Evolutionary conservation across 2,329 filamentous ascomycete genomes (phyloP).

Genomic region (Neophaeococcomyces aloes): DNA sequence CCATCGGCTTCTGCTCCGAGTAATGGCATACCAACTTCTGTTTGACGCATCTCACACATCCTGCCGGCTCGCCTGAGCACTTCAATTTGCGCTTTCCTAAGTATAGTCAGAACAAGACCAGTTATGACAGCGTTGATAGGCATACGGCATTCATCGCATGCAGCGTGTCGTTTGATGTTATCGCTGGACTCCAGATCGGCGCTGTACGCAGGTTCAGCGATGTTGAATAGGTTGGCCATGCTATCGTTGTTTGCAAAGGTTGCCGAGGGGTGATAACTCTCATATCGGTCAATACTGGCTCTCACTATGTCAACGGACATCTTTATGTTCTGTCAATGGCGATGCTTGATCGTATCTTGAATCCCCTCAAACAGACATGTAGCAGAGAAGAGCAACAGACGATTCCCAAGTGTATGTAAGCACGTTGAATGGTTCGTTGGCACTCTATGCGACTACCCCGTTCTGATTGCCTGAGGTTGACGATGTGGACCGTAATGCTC

Average conservation of each 20-base stretch:
- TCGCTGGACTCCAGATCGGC: slow-evolving; percentile 20
- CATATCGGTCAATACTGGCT: slow-evolving; percentile 10
- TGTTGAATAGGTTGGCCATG: slow-evolving; percentile 8
- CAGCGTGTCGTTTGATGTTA: slow-evolving; percentile 34
- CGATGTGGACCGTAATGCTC: neutral
- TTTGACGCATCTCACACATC: slow-evolving; percentile 34
- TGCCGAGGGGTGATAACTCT: slow-evolving; percentile 10
- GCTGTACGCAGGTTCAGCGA: slow-evolving; percentile 14
- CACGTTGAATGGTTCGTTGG: too few species aligned
- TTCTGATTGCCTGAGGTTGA: neutral
- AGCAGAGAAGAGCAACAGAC: too few species aligned
- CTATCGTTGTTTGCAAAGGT: slow-evolving; percentile 15
- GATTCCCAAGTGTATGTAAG: too few species aligned
- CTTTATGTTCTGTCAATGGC: neutral
- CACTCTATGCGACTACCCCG: too few species aligned
- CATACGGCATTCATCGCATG: slow-evolving; percentile 41
- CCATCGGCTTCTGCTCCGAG: slow-evolving; percentile 40
- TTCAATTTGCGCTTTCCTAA: slow-evolving; percentile 39
- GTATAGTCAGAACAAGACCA: slow-evolving; percentile 8
- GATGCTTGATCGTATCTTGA: too few species aligned
- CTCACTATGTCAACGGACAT: slow-evolving; percentile 3
- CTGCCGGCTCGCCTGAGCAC: slow-evolving; percentile 36
- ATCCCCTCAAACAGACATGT: too few species aligned
- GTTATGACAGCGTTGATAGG: slow-evolving; percentile 15
- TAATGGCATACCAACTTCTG: slow-evolving; percentile 36